Evolutionary conservation across 306 rosid genomes (phyloP).

Genomic region (Dryas alaskensis): DNA sequence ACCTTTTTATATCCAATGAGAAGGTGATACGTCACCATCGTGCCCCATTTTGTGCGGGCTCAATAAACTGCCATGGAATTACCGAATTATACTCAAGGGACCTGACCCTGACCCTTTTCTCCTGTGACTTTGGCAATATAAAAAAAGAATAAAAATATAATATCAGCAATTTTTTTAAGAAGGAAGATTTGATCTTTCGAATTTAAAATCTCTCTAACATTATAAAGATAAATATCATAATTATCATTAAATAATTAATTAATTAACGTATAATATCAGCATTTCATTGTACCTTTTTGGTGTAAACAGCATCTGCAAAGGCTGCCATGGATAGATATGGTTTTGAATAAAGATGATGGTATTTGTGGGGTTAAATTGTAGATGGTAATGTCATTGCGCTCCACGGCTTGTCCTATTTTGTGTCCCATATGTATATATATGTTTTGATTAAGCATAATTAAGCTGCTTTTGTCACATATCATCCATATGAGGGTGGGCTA

Average conservation of each 20-base stretch:
- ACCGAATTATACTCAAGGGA: conserved; percentile 9
- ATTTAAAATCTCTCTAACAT: no score
- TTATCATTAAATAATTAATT: no score
- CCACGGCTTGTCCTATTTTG: conserved; percentile 38
- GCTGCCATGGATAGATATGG: background rate
- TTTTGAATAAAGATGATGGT: background rate
- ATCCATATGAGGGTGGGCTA: conserved; percentile 31
- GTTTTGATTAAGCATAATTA: conserved; percentile 19
- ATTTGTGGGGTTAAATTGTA: conserved; percentile 5
- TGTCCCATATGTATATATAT: conserved; percentile 26
- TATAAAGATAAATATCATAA: no score
- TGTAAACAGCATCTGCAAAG: no score
- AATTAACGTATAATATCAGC: no score
- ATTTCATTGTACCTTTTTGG: no score
- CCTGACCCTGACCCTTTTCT: conserved; percentile 25
- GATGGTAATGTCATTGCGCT: conserved; percentile 24
- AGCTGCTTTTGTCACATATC: conserved; percentile 34
- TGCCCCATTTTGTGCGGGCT: conserved; percentile 40
- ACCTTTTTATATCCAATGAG: conserved; percentile 43
- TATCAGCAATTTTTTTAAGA: background rate
- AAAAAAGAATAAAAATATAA: background rate
- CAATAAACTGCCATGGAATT: conserved; percentile 10
- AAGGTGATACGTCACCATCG: conserved; percentile 28
- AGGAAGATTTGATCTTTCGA: no score
- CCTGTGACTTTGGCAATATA: conserved; percentile 5